A percentile compares a stretch with the other conserved stretches of the same genome.
Conservation (phyloP, 23 red algal species). For the Gracilariopsis chorda region DNA sequence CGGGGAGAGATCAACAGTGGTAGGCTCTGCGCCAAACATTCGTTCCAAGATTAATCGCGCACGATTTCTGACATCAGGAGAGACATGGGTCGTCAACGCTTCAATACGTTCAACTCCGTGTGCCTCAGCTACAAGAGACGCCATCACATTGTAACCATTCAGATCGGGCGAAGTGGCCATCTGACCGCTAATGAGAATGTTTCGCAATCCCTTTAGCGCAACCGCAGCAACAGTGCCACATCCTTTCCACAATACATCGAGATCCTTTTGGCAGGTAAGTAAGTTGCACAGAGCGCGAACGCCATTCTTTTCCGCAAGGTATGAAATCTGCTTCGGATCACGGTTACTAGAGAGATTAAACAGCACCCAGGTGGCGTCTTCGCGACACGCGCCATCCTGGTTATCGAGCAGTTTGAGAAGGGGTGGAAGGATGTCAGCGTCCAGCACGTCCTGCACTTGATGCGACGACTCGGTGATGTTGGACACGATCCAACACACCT, state of each 20-base stretch:
- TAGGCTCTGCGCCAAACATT: conserved; percentile 83
- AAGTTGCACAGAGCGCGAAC: conserved; percentile 82
- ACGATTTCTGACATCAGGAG: conserved; percentile 67
- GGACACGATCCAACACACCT: conserved; percentile 97
- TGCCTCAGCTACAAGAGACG: conserved; percentile 77
- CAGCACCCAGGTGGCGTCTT: conserved; percentile 96
- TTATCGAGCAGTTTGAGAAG: conserved; percentile 76
- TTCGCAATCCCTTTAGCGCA: conserved; percentile 86
- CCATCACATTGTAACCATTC: conserved; percentile 73
- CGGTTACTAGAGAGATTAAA: conserved; percentile 91
- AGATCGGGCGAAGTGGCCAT: conserved; percentile 18
- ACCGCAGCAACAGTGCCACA: conserved; percentile 90
- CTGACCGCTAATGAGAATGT: conserved; percentile 84
- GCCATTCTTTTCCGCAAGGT: conserved; percentile 75
- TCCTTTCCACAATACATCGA: conserved; percentile 97
- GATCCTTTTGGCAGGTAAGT: conserved; percentile 78
- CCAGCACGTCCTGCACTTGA: conserved; percentile 93
- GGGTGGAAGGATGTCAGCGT: conserved; percentile 88
- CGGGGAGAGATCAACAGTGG: conserved; percentile 15
- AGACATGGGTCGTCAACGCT: conserved; percentile 58
- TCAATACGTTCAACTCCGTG: conserved; percentile 95
- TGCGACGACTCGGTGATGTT: conserved; percentile 99
- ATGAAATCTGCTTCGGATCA: conserved; percentile 67
- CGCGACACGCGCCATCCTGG: conserved; percentile 81
- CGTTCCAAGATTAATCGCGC: conserved; percentile 65